phyloP scores from a whole-genome alignment of 164 flowering plant genomes.

The Sedum album region DNA sequence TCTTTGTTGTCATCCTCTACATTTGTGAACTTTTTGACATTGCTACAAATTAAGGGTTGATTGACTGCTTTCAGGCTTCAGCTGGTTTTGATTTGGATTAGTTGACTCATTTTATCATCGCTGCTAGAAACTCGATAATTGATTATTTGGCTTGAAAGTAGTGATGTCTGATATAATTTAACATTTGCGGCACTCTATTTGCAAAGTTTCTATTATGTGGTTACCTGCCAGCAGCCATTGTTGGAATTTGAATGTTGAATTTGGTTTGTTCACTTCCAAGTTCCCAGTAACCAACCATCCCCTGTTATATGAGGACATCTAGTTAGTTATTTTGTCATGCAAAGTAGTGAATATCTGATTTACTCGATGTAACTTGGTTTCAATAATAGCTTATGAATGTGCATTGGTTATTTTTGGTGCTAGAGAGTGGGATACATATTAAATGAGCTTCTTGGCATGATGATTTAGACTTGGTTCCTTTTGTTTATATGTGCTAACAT shows the following conservation, averaged over 20 bases:
- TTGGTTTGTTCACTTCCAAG: neutral
- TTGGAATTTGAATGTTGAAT: neutral
- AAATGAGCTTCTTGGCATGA: neutral
- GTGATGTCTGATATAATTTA: neutral
- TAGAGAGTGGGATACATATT: too few species aligned
- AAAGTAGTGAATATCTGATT: too few species aligned
- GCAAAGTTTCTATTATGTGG: too few species aligned
- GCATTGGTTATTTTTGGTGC: neutral
- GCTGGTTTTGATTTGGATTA: neutral
- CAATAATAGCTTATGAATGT: neutral
- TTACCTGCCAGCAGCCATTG: neutral
- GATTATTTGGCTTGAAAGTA: too few species aligned
- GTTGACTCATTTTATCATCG: neutral
- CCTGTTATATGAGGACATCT: too few species aligned
- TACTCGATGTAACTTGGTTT: neutral
- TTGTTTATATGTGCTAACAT: neutral
- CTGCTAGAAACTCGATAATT: neutral
- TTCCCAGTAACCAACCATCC: too few species aligned
- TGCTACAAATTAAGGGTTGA: neutral
- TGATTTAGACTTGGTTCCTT: neutral
- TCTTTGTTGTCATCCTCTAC: neutral
- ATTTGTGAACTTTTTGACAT: neutral
- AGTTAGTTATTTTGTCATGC: too few species aligned
- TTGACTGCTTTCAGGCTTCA: neutral
- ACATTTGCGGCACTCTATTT: neutral